Base-by-base conservation (phyloP, 805 yeast genomes). In the Lachancea quebecensis region DNA sequence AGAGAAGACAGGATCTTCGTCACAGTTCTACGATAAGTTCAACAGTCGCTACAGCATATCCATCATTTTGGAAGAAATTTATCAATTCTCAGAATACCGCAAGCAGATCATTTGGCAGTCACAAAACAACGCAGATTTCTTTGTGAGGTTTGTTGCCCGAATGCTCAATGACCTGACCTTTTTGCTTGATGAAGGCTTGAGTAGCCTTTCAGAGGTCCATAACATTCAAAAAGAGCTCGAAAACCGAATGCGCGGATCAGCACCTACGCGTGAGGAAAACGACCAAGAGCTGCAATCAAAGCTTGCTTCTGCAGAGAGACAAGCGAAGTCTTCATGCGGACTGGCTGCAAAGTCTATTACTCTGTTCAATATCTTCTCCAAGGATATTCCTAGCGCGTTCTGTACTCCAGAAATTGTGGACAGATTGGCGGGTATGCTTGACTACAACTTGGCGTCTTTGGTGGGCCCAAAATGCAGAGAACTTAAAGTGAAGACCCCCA, bases 1-100 rank as follows among this genome's bases (percentile, higher is more conserved):
- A 41, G 99, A 93, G 63, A 89, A 86, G 58, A 93, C 99, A 0
- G 99, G 99, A 9, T 84, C 96, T 1, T 82, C 91, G 7, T 81
- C 95, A 0, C 98, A 93, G 65, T 93, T 91, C 60, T 91, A 91
- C 64, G 99, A 93, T 64, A 93, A 93, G 66, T 93, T 93, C 69
- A 90, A 88, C 63, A 78, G 87, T 37, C 77, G 99, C 62, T 91
- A 81, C 65, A 83, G 87, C 60, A 86, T 93, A 27, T 84, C 96
- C 0, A 77, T 77, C 39, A 83, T 93, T 30, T 68, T 93, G 56
- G 91, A 88, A 61, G 81, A 81, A 54, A 69, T 93, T 44, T 93
- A 97, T 95, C 75, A 80, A 47, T 78, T 78, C 53, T 82, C 81
- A 17, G 60, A 69, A 28, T 91, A 86, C 65, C 77, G 82, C 48